Conservation (phyloP, 306 rosid genomes). For the Castanea mollissima region DNA sequence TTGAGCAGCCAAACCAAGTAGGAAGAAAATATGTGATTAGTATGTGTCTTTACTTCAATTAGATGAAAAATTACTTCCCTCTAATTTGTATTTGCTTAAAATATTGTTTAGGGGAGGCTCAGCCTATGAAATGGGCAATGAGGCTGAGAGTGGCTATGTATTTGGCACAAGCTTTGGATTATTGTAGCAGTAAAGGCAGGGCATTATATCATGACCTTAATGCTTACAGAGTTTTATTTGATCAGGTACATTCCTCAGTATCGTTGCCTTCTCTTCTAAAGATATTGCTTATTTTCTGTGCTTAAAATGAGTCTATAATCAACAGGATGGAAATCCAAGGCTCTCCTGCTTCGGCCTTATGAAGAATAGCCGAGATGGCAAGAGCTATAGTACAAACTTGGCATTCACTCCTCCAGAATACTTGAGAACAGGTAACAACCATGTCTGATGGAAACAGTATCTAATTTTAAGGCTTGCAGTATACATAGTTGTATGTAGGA, state of each 20-base stretch:
- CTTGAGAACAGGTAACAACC: conserved; percentile 77
- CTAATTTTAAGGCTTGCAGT: neutral
- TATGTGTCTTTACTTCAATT: conserved; percentile 13
- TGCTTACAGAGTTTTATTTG: conserved; percentile 94
- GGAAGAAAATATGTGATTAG: neutral
- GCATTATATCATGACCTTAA: conserved; percentile 96
- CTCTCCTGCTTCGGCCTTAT: conserved; percentile 98
- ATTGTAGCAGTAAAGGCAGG: conserved; percentile 81
- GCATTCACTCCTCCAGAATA: conserved; percentile 99
- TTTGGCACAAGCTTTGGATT: conserved; percentile 94
- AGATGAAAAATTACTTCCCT: conserved; percentile 14
- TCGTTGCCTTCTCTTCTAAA: neutral
- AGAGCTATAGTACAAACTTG: conserved; percentile 93
- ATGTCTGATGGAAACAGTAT: neutral
- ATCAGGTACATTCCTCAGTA: conserved; percentile 42
- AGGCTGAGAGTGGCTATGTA: conserved; percentile 96
- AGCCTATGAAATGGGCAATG: conserved; percentile 99
- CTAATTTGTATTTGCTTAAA: conserved; percentile 23
- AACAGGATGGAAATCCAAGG: conserved; percentile 87
- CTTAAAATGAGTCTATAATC: conserved; percentile 20
- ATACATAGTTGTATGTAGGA: neutral
- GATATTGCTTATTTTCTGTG: conserved; percentile 9
- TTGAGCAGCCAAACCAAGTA: neutral
- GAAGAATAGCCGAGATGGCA: conserved; percentile 99
- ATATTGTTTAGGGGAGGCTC: conserved; percentile 72